phyloP scores from a whole-genome alignment of 1,284 basidiomycete species.

The Pascua sp. region DNA sequence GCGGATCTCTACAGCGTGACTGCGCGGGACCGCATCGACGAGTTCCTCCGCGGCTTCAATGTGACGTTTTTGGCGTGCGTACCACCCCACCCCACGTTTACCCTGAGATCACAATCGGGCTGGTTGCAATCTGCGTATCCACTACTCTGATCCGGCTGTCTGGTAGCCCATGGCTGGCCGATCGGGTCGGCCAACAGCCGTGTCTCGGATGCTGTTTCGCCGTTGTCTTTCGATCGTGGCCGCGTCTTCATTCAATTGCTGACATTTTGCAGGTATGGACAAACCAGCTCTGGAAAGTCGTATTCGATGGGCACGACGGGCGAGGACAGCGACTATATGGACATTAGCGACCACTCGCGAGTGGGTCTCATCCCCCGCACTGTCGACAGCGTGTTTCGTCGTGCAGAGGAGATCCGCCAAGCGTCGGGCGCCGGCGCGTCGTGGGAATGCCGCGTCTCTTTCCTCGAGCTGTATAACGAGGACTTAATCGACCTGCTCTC shows the following conservation, averaged over 20 bases:
- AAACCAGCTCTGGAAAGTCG: slow-evolving; percentile 94
- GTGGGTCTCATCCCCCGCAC: slow-evolving; percentile 90
- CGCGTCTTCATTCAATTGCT: background rate
- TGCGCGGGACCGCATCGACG: slow-evolving; percentile 78
- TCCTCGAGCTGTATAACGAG: slow-evolving; percentile 98
- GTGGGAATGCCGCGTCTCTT: slow-evolving; percentile 57
- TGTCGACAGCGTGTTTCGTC: slow-evolving; percentile 82
- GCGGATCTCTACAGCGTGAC: slow-evolving; percentile 77
- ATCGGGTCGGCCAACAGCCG: too few species aligned
- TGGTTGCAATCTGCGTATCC: too few species aligned
- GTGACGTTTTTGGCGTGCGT: slow-evolving; percentile 87
- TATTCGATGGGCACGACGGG: slow-evolving; percentile 88
- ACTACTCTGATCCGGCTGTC: too few species aligned
- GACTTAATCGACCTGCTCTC: slow-evolving; percentile 86
- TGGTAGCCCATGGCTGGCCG: too few species aligned
- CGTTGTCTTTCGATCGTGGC: too few species aligned
- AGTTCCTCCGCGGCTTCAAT: slow-evolving; percentile 94
- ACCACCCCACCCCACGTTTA: too few species aligned
- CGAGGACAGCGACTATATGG: slow-evolving; percentile 72
- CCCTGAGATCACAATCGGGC: too few species aligned
- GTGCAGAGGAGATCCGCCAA: slow-evolving; percentile 69
- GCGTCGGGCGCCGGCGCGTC: slow-evolving; percentile 69
- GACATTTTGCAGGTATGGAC: slow-evolving; percentile 61
- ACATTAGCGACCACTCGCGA: slow-evolving; percentile 33
- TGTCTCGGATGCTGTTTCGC: too few species aligned